Base-by-base conservation (phyloP, 441 rosid genomes). In the Aleurites moluccanus region DNA sequence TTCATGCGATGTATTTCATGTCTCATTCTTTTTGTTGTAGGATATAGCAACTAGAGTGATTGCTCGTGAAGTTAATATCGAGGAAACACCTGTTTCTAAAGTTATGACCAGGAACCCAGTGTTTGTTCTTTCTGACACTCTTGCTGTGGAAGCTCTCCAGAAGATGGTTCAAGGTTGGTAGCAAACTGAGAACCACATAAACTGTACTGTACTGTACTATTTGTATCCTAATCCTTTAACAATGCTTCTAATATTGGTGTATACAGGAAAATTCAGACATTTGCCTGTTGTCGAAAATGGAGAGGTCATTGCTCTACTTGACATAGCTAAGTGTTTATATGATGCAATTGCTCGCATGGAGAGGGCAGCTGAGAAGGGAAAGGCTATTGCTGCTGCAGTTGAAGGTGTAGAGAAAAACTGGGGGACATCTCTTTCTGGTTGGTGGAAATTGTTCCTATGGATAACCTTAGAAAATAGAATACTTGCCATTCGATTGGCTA, bases 311-410 rank as follows among this genome's bases (percentile, higher is more conserved):
- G 99, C 99, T 69, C 82, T 96, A 72, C 89, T 96, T 35, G 98
- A 96, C 73, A 96, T 93, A 80, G 93, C 99, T 3, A 96, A 93
- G 84, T 96, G 99, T 82, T 77, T 96, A 67, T 93, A 93, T 70
- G 99, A 92, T 87, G 98, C 99, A 30, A 96, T 96, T 83, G 92
- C 97, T 79, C 97, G 99, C 61, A 83, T 96, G 99, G 99, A 96
- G 83, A 93, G 98, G 82, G 97, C 97, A 45, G 94, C 97, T 80
- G 99, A 96, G 82, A 94, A 96, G 79, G 98, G 99, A 72, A 96
- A 94, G 76, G 99, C 98, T 45, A 91, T 96, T 76, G 98, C 99
- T 85, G 98, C 99, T 25, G 98, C 98, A 30, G 99, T 96, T 63
- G 98, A 96, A 90, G 99, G 98, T 28, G 98, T 91, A 68, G 99